Evolutionary conservation across 1,139 yeast species (phyloP).

Genomic region (Candida tetrigidarum): DNA sequence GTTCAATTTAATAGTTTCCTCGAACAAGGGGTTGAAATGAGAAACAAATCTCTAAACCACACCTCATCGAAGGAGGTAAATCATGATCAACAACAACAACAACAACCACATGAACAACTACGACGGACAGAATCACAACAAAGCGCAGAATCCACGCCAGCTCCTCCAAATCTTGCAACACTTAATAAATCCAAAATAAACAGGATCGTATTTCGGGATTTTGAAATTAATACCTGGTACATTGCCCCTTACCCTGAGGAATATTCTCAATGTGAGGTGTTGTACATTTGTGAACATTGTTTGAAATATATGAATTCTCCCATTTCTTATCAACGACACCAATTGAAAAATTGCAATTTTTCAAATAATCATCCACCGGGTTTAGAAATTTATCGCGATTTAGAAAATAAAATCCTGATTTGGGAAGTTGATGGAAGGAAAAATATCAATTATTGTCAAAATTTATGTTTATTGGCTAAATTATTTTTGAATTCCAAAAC

Average conservation of each 20-base stretch:
- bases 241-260: conserved; percentile 94
- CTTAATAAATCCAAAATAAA: conserved; percentile 35
- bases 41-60: conserved; percentile 12
- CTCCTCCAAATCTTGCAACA: conserved; percentile 20
- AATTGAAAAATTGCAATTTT: conserved; percentile 62
- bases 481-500: conserved; percentile 90
- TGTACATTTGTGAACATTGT: conserved; percentile 86
- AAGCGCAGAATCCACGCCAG: conserved; percentile 21
- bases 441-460: conserved; percentile 82
- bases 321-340: conserved; percentile 70
- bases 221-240: conserved; percentile 89
- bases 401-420: conserved; percentile 54
- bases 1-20: conserved; percentile 42
- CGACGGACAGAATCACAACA: conserved; percentile 2
- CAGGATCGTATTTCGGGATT: conserved; percentile 68
- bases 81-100: conserved; percentile 1
- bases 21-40: conserved; percentile 28
- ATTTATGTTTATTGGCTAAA: conserved; percentile 86
- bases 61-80: neutral
- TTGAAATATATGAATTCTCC: conserved; percentile 80
- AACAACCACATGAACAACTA: neutral
- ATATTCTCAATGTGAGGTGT: conserved; percentile 60
- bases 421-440: conserved; percentile 95
- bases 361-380: conserved; percentile 83
- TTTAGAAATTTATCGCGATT: conserved; percentile 79